These are phyloP conservation scores for Phoma sp. DNA, from an alignment of 2,329 filamentous ascomycete genomes.

Conservation along the genomic window DNA sequence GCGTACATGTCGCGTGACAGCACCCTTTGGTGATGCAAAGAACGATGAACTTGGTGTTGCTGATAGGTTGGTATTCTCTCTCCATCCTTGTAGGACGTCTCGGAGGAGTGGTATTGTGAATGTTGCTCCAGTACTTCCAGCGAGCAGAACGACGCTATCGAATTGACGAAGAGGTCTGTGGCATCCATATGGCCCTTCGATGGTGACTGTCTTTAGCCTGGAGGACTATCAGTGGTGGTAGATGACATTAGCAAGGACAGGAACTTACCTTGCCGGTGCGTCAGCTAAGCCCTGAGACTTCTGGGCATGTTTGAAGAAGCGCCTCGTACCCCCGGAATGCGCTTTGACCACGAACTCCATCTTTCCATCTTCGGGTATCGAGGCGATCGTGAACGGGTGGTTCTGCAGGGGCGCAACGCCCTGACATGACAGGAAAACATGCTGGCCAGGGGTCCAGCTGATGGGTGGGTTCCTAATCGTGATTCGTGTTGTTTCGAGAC, in stretches of 20 bases:
- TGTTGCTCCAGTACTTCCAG: conserved; percentile 65
- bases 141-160: conserved; percentile 65
- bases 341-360: conserved; percentile 64
- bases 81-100: conserved; percentile 59
- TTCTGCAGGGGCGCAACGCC: conserved; percentile 63
- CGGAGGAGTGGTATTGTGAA: conserved; percentile 64
- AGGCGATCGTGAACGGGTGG: conserved; percentile 69
- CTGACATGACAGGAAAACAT: conserved; percentile 66
- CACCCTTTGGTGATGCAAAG: conserved; percentile 29
- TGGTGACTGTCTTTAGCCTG: conserved; percentile 49
- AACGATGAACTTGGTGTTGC: conserved; percentile 15
- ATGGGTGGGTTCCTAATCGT: conserved; percentile 62
- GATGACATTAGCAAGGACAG: background rate
- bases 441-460: conserved; percentile 66
- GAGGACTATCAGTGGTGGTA: background rate
- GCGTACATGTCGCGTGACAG: conserved; percentile 57
- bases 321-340: conserved; percentile 59
- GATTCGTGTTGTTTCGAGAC: conserved; percentile 62
- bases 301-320: conserved; percentile 59
- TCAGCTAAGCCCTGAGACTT: conserved; percentile 39
- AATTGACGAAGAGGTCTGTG: conserved; percentile 63
- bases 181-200: conserved; percentile 62
- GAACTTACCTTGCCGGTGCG: conserved; percentile 19
- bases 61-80: conserved; percentile 32
- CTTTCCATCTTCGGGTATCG: conserved; percentile 60